Percentiles rank a stretch among this genome's conserved stretches.
Conservation (phyloP, 345 rosid genomes). For the Aurinia saxatilis region DNA sequence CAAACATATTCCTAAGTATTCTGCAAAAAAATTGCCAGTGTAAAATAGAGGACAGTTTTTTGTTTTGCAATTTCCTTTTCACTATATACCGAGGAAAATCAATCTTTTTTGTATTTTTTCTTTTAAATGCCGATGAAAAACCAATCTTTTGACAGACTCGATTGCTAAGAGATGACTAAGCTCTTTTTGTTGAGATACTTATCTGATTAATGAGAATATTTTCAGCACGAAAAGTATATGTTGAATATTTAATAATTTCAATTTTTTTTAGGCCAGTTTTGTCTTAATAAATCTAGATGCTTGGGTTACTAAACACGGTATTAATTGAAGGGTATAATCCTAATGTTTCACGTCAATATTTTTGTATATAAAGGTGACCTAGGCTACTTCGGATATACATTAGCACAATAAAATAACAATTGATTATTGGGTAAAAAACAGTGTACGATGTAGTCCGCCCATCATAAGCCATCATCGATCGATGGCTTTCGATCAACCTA, state of each 20-base stretch:
- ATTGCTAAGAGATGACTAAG: too few species aligned
- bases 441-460: neutral
- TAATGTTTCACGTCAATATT: neutral
- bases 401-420: neutral
- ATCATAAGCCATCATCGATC: neutral
- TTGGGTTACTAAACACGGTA: neutral
- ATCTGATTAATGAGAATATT: too few species aligned
- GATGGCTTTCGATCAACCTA: constrained; percentile 3
- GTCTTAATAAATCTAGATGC: neutral
- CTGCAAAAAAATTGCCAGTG: too few species aligned
- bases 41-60: too few species aligned
- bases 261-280: neutral
- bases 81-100: too few species aligned
- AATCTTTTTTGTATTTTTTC: too few species aligned
- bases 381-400: neutral
- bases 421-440: neutral
- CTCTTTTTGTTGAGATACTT: too few species aligned
- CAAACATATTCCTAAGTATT: too few species aligned
- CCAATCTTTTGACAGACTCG: too few species aligned
- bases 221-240: too few species aligned
- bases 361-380: neutral
- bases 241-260: neutral
- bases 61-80: too few species aligned
- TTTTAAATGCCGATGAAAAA: too few species aligned
- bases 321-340: neutral